These are phyloP conservation scores for Pythium utonaiense DNA, from an alignment of 352 stramenopile species.

Conservation along the genomic window DNA sequence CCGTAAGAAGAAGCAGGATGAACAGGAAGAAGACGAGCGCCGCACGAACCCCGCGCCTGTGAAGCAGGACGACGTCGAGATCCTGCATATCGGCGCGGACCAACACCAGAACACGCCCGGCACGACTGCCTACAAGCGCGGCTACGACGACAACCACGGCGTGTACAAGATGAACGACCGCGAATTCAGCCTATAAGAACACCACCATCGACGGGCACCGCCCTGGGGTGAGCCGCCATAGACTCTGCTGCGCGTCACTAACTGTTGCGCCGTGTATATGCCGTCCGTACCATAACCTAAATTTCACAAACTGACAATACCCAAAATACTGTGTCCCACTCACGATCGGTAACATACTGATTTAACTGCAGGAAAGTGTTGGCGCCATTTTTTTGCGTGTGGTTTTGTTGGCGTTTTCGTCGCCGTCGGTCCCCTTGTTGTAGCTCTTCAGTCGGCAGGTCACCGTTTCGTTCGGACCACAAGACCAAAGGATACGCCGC, in stretches of 20 bases:
- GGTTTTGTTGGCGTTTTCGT: not conserved
- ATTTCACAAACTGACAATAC: constrained; percentile 13
- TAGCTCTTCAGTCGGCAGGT: constrained; percentile 1
- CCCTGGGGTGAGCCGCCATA: not conserved
- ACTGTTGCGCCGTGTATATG: not conserved
- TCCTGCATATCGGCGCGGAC: constrained; percentile 23
- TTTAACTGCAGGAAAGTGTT: not conserved
- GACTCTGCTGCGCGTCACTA: not conserved
- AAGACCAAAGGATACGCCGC: not conserved
- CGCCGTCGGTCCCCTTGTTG: not conserved
- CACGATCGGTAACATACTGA: no score
- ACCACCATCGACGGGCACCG: not conserved
- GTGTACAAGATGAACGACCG: constrained; percentile 27
- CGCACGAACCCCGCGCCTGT: not conserved
- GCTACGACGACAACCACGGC: constrained; percentile 15
- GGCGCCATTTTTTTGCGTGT: not conserved
- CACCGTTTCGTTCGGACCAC: no score
- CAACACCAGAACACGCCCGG: constrained; percentile 9
- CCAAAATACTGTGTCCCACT: no score
- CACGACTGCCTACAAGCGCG: constrained; percentile 13
- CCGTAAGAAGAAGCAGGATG: constrained; percentile 26
- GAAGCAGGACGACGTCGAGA: constrained; percentile 26
- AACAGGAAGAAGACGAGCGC: constrained; percentile 14
- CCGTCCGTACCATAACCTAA: constrained; percentile 14
- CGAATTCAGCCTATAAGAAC: constrained; percentile 25